A percentile compares a stretch with the other conserved stretches of the same genome.
phyloP scores from a whole-genome alignment of 148 eudicot genomes.

The Simmondsia chinensis region DNA sequence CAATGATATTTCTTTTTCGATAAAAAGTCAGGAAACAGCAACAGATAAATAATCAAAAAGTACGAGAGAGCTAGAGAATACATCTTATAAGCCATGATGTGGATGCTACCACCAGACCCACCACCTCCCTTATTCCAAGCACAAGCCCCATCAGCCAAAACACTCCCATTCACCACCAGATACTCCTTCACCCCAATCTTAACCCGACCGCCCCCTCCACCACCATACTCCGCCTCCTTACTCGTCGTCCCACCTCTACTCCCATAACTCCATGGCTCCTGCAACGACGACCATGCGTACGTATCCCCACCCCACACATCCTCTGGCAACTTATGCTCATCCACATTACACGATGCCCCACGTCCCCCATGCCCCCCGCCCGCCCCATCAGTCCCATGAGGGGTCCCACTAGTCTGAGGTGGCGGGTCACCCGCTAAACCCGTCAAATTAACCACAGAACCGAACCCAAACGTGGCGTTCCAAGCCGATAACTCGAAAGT shows the following conservation, averaged over 20 bases:
- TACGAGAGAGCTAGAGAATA: slow-evolving; percentile 15
- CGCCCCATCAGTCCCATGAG: slow-evolving; percentile 65
- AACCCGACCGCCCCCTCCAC: slow-evolving; percentile 90
- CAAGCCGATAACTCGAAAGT: slow-evolving; percentile 46
- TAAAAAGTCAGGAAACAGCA: too few species aligned
- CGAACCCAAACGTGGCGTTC: slow-evolving; percentile 47
- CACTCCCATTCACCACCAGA: slow-evolving; percentile 61
- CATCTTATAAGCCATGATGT: slow-evolving; percentile 68
- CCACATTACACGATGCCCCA: slow-evolving; percentile 70
- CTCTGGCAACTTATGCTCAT: slow-evolving; percentile 51
- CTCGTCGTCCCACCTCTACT: slow-evolving; percentile 92
- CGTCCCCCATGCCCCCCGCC: slow-evolving; percentile 99
- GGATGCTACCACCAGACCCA: slow-evolving; percentile 96
- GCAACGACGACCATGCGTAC: slow-evolving; percentile 67
- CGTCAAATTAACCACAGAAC: slow-evolving; percentile 71
- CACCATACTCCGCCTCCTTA: slow-evolving; percentile 80
- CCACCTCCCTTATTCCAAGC: slow-evolving; percentile 87
- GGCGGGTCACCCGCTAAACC: slow-evolving; percentile 79
- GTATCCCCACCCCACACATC: slow-evolving; percentile 99
- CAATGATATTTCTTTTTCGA: too few species aligned
- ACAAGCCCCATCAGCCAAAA: slow-evolving; percentile 90
- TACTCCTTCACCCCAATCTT: slow-evolving; percentile 27
- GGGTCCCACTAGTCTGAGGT: slow-evolving; percentile 77
- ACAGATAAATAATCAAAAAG: not conserved
- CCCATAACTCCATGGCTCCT: slow-evolving; percentile 74